Evolutionary conservation across 1,284 basidiomycete species (phyloP).

Genomic region (Trametes hirsuta): DNA sequence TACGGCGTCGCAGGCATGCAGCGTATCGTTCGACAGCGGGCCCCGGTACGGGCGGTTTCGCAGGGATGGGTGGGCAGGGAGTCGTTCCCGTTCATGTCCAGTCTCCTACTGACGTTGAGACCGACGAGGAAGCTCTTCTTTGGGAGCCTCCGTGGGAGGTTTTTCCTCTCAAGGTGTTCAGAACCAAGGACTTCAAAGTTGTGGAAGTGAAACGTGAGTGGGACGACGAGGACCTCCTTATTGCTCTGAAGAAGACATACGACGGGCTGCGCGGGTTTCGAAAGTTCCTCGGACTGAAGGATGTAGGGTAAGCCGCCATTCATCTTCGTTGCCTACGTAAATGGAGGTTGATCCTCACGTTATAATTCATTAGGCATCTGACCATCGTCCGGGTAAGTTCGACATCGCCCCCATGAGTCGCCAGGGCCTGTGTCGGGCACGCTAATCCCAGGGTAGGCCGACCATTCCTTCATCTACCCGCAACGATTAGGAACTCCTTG

Average conservation of each 20-base stretch:
- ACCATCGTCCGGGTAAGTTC: constrained; percentile 2
- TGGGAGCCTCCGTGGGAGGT: not conserved
- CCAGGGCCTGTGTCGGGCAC: not conserved
- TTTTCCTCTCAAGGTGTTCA: constrained; percentile 23
- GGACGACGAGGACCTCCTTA: constrained; percentile 26
- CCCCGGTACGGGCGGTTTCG: too few relatives aligned
- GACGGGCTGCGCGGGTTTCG: constrained; percentile 15
- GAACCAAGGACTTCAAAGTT: constrained; percentile 10
- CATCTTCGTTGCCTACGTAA: not conserved
- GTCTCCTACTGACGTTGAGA: not conserved
- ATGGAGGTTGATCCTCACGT: too few relatives aligned
- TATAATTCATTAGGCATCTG: not conserved
- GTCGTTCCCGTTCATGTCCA: too few relatives aligned
- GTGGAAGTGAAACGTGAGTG: constrained; percentile 18
- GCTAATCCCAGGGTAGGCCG: not conserved
- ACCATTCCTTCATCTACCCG: constrained; percentile 23
- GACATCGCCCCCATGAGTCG: not conserved
- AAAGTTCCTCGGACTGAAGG: constrained; percentile 20
- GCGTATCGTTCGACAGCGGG: too few relatives aligned
- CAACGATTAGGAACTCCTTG: constrained; percentile 21
- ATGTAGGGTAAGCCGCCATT: constrained; percentile 10
- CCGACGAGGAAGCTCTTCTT: too few relatives aligned
- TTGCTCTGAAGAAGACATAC: constrained; percentile 16
- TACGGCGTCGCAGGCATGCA: too few relatives aligned
- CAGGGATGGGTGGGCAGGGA: too few relatives aligned